These are phyloP conservation scores for Chaetomiaceae sp. DNA, from an alignment of 2,329 filamentous ascomycete species.

Conservation along the genomic window DNA sequence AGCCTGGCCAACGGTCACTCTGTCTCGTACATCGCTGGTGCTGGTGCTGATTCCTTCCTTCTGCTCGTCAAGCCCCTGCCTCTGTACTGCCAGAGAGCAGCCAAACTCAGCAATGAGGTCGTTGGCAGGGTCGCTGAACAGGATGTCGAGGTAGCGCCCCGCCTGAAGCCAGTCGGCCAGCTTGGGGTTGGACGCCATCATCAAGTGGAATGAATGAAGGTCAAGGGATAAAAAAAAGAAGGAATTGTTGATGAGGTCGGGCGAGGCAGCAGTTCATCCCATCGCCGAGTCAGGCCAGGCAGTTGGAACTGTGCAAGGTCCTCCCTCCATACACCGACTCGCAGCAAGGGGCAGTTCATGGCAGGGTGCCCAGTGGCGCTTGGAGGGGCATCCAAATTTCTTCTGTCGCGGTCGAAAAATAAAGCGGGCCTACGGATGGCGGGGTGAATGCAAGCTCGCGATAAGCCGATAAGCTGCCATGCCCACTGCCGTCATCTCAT, in stretches of 20 bases:
- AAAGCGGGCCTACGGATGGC: conserved; percentile 8
- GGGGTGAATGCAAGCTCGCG: conserved; percentile 2
- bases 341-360: too few species aligned
- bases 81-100: not conserved
- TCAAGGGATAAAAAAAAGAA: not conserved
- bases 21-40: too few species aligned
- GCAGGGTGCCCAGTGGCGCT: not conserved
- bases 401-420: not conserved
- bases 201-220: not conserved
- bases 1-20: conserved; percentile 53
- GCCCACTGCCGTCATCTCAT: too few species aligned
- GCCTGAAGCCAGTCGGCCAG: conserved; percentile 10
- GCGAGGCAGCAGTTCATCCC: not conserved
- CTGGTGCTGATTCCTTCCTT: too few species aligned
- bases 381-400: conserved; percentile 11
- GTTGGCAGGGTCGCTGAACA: conserved; percentile 16
- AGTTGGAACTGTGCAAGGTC: too few species aligned
- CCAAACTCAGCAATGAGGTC: conserved; percentile 19
- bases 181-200: not conserved
- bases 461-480: conserved; percentile 2
- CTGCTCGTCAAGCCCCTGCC: too few species aligned
- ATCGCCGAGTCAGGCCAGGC: too few species aligned
- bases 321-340: too few species aligned
- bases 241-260: too few species aligned
- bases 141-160: conserved; percentile 22